Base-by-base conservation (phyloP, 371 early-diverging fungal genomes). In the Mucor irregularis region DNA sequence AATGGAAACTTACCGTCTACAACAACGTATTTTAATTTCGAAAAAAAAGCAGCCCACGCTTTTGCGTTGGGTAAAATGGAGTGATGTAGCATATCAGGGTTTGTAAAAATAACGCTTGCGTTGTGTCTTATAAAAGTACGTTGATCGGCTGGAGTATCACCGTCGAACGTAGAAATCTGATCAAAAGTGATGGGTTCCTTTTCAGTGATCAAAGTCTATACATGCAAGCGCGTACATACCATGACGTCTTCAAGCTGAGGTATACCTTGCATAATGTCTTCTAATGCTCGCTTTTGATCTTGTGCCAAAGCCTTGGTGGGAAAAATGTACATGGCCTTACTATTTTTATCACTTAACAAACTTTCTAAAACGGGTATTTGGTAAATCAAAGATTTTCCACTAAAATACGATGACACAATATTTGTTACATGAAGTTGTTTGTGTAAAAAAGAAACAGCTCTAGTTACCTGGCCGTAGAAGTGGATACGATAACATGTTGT, bases 1-100 rank as follows among this genome's bases (percentile, higher is more conserved):
- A 4, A 21, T 16, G 25, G 0, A 13, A 28, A 11, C 31, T 52
- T 70, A 85, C 85, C 89, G 66, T 93, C 94, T 13, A 93, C 66
- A 0, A 93, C 84, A 1, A 92, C 81, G 48, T 80, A 78, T 42
- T 66, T 69, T 35, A 93, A 52, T 1, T 69, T 47, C 1, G 24
- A 30, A 26, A 89, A 61, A 60, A 90, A 86, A 14, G 47, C 22
- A 5, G 40, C 58, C 93, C 93, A 93, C 19, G 60, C 49, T 13
- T 46, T 46, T 2, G 71, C 61, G 49, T 81, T 73, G 0, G 91
- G 92, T 34, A 90, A 65, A 40, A 93, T 82, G 1, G 87, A 67
- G 46, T 78, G 62, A 62, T 93, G 93, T 7, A 93, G 65, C 74
- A 89, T 91, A 55, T 93, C 94, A 2, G 91, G 91, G 63, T 93